These are phyloP conservation scores for Oryza nivara DNA, from an alignment of 176 grass and related monocot species.

Conservation along the genomic window DNA sequence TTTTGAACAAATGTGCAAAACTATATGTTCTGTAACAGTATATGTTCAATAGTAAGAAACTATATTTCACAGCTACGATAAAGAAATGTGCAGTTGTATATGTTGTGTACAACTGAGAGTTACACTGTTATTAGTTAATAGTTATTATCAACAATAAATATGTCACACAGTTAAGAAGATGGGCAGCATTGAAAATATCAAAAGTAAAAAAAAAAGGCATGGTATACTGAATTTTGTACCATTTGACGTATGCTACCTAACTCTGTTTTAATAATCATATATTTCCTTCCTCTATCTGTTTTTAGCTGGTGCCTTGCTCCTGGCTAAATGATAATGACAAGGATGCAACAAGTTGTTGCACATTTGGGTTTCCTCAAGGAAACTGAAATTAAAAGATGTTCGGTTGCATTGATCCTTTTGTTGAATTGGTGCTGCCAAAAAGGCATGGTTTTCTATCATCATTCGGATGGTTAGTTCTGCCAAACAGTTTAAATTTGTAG, in stretches of 20 bases:
- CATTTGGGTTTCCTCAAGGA: not conserved
- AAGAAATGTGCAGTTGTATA: not conserved
- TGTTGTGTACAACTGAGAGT: not conserved
- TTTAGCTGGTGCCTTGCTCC: not conserved
- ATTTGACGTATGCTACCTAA: not conserved
- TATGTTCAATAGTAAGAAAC: not conserved
- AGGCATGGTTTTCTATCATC: not conserved
- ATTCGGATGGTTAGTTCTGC: not conserved
- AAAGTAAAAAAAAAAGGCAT: conserved; percentile 2
- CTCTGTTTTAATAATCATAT: not conserved
- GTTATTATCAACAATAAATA: not conserved
- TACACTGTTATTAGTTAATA: not conserved
- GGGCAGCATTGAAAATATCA: not conserved
- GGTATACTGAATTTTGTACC: not conserved
- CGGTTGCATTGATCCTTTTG: not conserved
- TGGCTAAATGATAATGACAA: not conserved
- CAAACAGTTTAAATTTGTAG: not conserved
- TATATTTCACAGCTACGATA: too few species aligned
- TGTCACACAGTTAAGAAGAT: not conserved
- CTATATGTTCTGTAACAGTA: not conserved
- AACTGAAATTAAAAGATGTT: not conserved
- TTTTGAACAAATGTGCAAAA: not conserved
- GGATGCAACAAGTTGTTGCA: not conserved
- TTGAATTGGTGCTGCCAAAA: conserved; percentile 1
- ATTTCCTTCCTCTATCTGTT: not conserved